A percentile compares a stretch with the other conserved stretches of the same genome.
Conservation (phyloP, 768 basidiomycete species). For the Rhizopogon vesiculosus region DNA sequence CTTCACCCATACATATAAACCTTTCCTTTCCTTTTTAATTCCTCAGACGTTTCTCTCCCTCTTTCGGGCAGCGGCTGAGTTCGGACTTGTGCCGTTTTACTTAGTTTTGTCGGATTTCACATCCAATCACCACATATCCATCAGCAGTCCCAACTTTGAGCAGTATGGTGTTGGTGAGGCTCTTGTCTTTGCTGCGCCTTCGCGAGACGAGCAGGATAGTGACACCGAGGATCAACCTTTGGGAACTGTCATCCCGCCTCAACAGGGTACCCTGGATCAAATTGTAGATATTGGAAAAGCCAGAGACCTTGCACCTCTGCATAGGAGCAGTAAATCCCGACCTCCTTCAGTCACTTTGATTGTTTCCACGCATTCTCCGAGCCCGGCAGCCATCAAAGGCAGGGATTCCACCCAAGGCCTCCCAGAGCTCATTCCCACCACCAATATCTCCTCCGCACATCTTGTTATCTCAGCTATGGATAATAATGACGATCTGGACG, state of each 20-base stretch:
- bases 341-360: background rate
- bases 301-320: background rate
- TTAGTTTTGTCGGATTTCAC: too few relatives aligned
- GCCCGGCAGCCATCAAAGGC: background rate
- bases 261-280: conserved; percentile 9
- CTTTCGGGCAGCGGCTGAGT: too few relatives aligned
- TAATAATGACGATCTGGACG: conserved; percentile 62
- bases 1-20: too few relatives aligned
- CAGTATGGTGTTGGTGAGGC: conserved; percentile 61
- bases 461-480: conserved; percentile 43
- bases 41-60: too few relatives aligned
- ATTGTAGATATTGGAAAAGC: background rate
- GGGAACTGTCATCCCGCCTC: conserved; percentile 8
- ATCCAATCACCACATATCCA: too few relatives aligned
- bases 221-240: conserved; percentile 35
- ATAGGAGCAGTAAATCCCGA: background rate
- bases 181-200: conserved; percentile 41
- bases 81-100: too few relatives aligned
- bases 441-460: conserved; percentile 34
- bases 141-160: too few relatives aligned
- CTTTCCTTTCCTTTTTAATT: too few relatives aligned
- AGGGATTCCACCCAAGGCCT: background rate
- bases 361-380: background rate
- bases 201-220: conserved; percentile 27
- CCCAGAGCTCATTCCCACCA: conserved; percentile 6